A percentile compares a stretch with the other conserved stretches of the same genome.
Evolutionary conservation across 129 eudicot genomes (phyloP).

Genomic region (Glebionis coronaria): DNA sequence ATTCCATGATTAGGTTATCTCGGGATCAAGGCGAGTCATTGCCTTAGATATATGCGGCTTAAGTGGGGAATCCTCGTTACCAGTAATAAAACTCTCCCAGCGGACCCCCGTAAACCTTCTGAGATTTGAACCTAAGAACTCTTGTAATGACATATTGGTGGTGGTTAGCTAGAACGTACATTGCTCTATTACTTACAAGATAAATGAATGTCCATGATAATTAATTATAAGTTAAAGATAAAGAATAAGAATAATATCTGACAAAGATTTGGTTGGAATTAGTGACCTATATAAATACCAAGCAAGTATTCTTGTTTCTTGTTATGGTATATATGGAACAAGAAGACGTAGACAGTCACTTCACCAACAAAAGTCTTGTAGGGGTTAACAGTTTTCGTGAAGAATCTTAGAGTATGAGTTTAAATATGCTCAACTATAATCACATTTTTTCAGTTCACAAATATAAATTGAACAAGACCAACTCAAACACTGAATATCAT

Average conservation of each 20-base stretch:
- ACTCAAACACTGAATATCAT: neutral
- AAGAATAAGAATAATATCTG: neutral
- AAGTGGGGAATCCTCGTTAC: no score
- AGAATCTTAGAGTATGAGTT: constrained; percentile 12
- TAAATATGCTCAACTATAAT: neutral
- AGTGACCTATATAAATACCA: constrained; percentile 1
- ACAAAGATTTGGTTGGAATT: neutral
- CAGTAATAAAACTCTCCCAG: no score
- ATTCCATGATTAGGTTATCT: no score
- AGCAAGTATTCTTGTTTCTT: constrained; percentile 11
- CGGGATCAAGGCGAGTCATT: no score
- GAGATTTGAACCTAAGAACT: neutral
- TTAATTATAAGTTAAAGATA: neutral
- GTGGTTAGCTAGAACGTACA: no score
- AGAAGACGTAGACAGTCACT: constrained; percentile 1
- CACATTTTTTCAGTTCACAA: neutral
- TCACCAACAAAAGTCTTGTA: constrained; percentile 5
- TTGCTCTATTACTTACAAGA: no score
- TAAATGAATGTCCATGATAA: neutral
- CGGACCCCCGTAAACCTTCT: no score
- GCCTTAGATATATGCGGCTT: neutral
- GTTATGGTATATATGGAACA: neutral
- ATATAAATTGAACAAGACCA: neutral
- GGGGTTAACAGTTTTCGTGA: constrained; percentile 1
- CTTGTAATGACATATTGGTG: no score